Base-by-base conservation (phyloP, 192 early-diverging fungal genomes). In the Coemansia guatemalensis region DNA sequence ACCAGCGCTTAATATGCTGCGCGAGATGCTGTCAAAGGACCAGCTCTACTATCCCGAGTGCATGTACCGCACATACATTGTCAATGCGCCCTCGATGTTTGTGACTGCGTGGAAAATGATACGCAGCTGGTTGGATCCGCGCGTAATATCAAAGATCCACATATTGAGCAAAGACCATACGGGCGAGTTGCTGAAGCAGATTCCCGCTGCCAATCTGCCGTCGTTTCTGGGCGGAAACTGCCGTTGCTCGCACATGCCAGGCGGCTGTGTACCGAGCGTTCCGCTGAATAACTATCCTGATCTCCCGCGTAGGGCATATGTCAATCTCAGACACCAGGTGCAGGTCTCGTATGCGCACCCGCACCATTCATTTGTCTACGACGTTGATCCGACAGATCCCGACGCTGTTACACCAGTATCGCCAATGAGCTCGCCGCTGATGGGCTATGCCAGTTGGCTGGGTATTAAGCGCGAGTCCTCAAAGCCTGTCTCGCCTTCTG, bases 1-100 rank as follows among this genome's bases (percentile, higher is more conserved):
- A 66, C 87, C 87, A 49, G 88, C 85, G 18, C 70, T 91, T 35
- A 84, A 87, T 35, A 86, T 88, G 74, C 72, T 89, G 51, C 79
- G 87, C 41, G 84, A 87, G 60, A 86, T 97, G 53, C 85, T 90
- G 25, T 84, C 89, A 48, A 88, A 90, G 71, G 94, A 95, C 67
- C 94, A 96, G 69, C 89, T 93, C 59, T 91, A 94, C 68, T 98
- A 98, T 64, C 96, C 96, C 14, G 96, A 97, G 74, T 92, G 89
- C 73, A 83, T 97, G 59, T 88, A 91, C 65, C 92, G 89, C 64
- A 91, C 96, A 57, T 97, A 88, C 62, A 86, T 98, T 33, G 92
- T 98, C 69, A 98, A 98, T 74, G 89, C 93, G 54, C 96, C 96
- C 5, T 86, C 82, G 58, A 86, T 95, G 48, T 98, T 98, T 84